Conservation (phyloP, 495 filamentous ascomycete genomes). For the Tuber melanosporum region DNA sequence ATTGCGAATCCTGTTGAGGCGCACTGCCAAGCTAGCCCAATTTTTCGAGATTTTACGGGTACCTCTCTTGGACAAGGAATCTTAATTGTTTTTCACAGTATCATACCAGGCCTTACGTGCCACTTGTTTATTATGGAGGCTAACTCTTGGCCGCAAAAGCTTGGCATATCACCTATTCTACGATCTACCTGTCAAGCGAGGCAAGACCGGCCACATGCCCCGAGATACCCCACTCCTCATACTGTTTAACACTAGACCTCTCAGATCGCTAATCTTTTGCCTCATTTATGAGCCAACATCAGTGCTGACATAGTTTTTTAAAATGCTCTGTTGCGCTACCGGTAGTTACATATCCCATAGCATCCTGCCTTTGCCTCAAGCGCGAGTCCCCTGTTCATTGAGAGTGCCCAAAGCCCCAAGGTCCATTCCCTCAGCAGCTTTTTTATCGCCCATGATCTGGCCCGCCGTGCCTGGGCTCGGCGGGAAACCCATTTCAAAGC, state of each 20-base stretch:
- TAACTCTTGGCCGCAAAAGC: not conserved
- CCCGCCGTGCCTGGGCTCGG: conserved; percentile 43
- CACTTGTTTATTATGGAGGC: no score
- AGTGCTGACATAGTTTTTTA: not conserved
- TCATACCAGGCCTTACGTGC: no score
- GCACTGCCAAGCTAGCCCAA: not conserved
- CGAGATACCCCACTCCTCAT: not conserved
- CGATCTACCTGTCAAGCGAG: not conserved
- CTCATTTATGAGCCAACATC: not conserved
- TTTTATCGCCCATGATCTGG: conserved; percentile 42
- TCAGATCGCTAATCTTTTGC: not conserved
- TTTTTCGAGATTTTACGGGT: not conserved
- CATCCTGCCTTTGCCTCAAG: not conserved
- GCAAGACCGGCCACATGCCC: not conserved
- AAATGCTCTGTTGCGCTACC: not conserved
- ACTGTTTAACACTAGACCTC: not conserved
- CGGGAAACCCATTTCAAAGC: conserved; percentile 43
- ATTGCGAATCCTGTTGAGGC: not conserved
- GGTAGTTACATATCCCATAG: not conserved
- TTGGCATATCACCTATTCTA: not conserved
- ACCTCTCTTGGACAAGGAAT: no score
- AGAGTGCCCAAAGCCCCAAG: conserved; percentile 31
- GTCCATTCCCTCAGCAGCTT: conserved; percentile 41
- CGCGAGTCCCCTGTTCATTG: not conserved
- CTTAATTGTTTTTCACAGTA: no score